Conservation (phyloP, 305 asterid genomes). For the Fraxinus angustifolia region DNA sequence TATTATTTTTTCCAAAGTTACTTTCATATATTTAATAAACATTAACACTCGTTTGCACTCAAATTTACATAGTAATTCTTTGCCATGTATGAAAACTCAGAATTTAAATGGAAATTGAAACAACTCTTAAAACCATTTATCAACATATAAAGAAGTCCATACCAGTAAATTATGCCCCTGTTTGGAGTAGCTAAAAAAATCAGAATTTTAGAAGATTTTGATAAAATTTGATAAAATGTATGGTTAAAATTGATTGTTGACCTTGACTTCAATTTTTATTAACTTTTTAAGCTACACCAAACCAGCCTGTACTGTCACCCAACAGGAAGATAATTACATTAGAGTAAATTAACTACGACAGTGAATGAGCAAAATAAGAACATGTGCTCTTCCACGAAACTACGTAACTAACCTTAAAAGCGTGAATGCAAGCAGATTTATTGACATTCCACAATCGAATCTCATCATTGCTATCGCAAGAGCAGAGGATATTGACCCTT, state of each 20-base stretch:
- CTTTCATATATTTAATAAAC: not conserved
- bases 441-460: conserved; percentile 40
- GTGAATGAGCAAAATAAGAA: not conserved
- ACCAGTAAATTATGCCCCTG: not conserved
- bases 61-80: not conserved
- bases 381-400: not conserved
- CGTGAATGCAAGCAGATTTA: conserved; percentile 17
- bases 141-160: not conserved
- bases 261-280: no score
- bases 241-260: no score
- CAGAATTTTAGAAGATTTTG: not conserved
- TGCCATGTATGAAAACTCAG: not conserved
- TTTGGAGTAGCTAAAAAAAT: not conserved
- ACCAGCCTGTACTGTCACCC: not conserved
- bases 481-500: conserved; percentile 34
- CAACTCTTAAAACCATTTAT: not conserved
- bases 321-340: not conserved
- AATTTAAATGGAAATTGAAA: not conserved
- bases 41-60: no score
- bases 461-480: conserved; percentile 39
- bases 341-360: not conserved
- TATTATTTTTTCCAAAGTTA: not conserved
- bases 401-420: conserved; percentile 31
- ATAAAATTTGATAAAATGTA: no score
- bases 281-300: not conserved